Evolutionary conservation across 2,329 filamentous ascomycete genomes (phyloP).

Genomic region (Reticulascus tulasneorum): DNA sequence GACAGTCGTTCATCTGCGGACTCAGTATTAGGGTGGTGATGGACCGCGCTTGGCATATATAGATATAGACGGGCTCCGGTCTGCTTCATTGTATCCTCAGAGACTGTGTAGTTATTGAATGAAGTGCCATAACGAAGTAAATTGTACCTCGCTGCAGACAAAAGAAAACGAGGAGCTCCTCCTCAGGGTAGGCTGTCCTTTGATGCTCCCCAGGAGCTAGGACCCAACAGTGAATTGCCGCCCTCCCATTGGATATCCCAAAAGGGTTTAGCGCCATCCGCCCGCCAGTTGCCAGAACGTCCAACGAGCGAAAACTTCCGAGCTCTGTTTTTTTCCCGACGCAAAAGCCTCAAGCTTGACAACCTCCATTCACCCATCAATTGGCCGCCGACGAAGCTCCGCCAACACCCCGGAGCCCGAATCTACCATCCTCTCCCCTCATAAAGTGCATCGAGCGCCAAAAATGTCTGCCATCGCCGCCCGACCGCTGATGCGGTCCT

Average conservation of each 20-base stretch:
- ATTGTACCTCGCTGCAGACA: no score
- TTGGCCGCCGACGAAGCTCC: conserved; percentile 26
- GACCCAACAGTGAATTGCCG: not conserved
- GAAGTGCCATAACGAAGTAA: no score
- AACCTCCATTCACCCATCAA: conserved; percentile 27
- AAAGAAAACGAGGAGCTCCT: no score
- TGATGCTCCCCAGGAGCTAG: not conserved
- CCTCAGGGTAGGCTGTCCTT: no score
- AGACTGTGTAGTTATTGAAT: no score
- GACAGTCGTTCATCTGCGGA: no score
- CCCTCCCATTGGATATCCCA: conserved; percentile 1
- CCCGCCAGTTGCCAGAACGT: no score
- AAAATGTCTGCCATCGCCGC: conserved; percentile 30
- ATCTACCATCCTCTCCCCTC: conserved; percentile 13
- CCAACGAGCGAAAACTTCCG: conserved; percentile 42
- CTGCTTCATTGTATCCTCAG: no score
- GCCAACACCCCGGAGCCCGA: conserved; percentile 21
- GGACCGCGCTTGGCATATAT: no score
- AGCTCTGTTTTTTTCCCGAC: conserved; percentile 17
- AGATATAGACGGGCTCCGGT: no score
- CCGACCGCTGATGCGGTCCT: conserved; percentile 43
- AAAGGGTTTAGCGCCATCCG: conserved; percentile 1
- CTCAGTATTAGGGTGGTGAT: not conserved
- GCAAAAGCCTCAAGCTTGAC: conserved; percentile 14
- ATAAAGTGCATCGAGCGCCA: conserved; percentile 5